Evolutionary conservation across 1,284 basidiomycete species (phyloP).

Genomic region (Leccinum solheimii): DNA sequence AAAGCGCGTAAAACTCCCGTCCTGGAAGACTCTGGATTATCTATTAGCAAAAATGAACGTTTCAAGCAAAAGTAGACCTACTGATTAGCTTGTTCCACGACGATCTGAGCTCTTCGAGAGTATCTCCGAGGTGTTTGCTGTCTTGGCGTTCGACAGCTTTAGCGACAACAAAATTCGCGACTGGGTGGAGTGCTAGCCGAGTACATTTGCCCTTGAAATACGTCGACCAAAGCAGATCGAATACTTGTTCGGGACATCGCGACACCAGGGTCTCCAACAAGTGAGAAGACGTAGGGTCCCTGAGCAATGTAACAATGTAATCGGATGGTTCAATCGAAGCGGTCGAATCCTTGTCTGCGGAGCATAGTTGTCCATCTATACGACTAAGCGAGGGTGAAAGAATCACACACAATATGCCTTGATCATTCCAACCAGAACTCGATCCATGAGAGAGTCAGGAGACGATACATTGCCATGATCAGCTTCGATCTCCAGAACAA

Average conservation of each 20-base stretch:
- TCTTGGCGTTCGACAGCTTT: conserved; percentile 68
- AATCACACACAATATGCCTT: conserved; percentile 56
- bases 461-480: conserved; percentile 59
- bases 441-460: conserved; percentile 78
- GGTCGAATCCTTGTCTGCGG: conserved; percentile 39
- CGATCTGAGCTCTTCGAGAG: conserved; percentile 58
- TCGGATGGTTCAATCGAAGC: conserved; percentile 56
- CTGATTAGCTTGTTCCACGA: conserved; percentile 52
- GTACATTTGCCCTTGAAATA: conserved; percentile 77
- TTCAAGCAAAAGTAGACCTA: conserved; percentile 41
- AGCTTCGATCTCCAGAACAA: conserved; percentile 78
- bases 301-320: conserved; percentile 75
- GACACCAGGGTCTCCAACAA: conserved; percentile 77
- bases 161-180: conserved; percentile 89
- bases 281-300: conserved; percentile 86
- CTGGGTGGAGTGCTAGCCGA: conserved; percentile 79
- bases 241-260: conserved; percentile 61
- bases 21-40: conserved; percentile 48
- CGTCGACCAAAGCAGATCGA: conserved; percentile 68
- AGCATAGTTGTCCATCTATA: conserved; percentile 6
- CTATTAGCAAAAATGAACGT: conserved; percentile 3
- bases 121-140: conserved; percentile 54
- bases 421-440: conserved; percentile 78
- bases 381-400: neutral
- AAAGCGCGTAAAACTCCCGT: conserved; percentile 71